Base-by-base conservation (phyloP, 371 early-diverging fungal genomes). In the Mucor lusitanicus region DNA sequence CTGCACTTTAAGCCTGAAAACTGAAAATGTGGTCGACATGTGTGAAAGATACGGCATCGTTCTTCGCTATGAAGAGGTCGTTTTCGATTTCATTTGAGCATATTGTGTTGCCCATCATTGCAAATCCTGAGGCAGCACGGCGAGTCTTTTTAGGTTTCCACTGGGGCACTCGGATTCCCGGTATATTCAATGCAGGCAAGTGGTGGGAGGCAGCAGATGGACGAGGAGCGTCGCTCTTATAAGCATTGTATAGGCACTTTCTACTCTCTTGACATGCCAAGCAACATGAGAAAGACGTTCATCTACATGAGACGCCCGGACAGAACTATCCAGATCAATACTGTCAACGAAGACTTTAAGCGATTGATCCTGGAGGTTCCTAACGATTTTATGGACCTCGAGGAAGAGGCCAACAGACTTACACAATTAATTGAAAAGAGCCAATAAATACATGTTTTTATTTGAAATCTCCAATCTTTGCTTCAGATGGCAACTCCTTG, bases 401-500 rank as follows among this genome's bases (percentile, higher is more conserved):
- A 54, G 7, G 17, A 54, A 28, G 54, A 54, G 27, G 28, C 54
- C 12, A 28, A 17, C 25, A 54, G 28, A 6, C 25, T 54, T 28
- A 15, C 54, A 15, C 27, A 28, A 15, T 54, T 28, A 13, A 54
- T 54, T 15, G 28, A 6, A 13, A 15, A 56, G 5, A n/a, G 11
- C 17, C 15, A 56, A 33, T 19, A 56, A 56, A 33, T 54, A 30
- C 25, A 54, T 27, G 30, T 0, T 25, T n/a, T 54, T 54, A 54
- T 54, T 54, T 28, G 25, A 54, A 62, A 39, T 75, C 70, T 1
- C 71, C 59, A 33, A 78, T 17, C 53, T 63, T 63, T 35, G 67
- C 66, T 57, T 84, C 84, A 23, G 59, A 48, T 12, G 84, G 80
- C n/a, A 81, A 44, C 35, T 77, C 71, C 11, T 73, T 56, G 12